Conservation (phyloP, 2,329 filamentous ascomycete species). For the Ophiostoma piceae region DNA sequence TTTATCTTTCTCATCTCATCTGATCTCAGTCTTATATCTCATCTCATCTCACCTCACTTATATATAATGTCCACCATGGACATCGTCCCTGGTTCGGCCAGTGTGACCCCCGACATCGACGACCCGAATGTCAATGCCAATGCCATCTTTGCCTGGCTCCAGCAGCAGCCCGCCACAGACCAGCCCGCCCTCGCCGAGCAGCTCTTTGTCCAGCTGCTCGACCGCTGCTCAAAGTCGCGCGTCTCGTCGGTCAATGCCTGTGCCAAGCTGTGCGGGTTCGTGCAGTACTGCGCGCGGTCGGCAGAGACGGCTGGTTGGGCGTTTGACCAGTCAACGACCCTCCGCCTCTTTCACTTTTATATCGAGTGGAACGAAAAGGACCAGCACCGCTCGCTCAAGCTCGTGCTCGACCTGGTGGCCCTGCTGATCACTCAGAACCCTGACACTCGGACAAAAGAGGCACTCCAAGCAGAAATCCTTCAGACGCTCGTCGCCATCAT, state of each 20-base stretch:
- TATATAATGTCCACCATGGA: background rate
- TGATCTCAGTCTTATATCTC: background rate
- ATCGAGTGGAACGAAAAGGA: slow-evolving; percentile 64
- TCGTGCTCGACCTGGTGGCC: slow-evolving; percentile 55
- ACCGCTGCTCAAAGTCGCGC: slow-evolving; percentile 48
- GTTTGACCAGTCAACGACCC: slow-evolving; percentile 45
- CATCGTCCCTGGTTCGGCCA: no score
- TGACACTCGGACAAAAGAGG: slow-evolving; percentile 34
- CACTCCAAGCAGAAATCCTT: slow-evolving; percentile 45
- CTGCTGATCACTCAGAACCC: slow-evolving; percentile 49
- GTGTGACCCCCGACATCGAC: slow-evolving; percentile 26
- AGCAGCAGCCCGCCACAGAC: slow-evolving; percentile 26
- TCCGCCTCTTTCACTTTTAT: slow-evolving; percentile 56
- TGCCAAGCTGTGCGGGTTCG: slow-evolving; percentile 56
- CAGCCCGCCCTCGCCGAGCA: slow-evolving; percentile 20
- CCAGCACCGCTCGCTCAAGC: slow-evolving; percentile 57
- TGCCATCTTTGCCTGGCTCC: slow-evolving; percentile 30
- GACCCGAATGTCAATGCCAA: slow-evolving; percentile 30
- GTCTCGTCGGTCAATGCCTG: slow-evolving; percentile 54
- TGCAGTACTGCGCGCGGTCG: slow-evolving; percentile 51
- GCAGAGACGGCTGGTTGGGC: slow-evolving; percentile 43
- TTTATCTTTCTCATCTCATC: background rate
- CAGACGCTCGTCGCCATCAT: slow-evolving; percentile 54
- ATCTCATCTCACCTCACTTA: slow-evolving; percentile 3
- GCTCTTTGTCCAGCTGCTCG: slow-evolving; percentile 46